Base-by-base conservation (phyloP, 2,329 filamentous ascomycete genomes). In the Pseudohalonectria lignicola region DNA sequence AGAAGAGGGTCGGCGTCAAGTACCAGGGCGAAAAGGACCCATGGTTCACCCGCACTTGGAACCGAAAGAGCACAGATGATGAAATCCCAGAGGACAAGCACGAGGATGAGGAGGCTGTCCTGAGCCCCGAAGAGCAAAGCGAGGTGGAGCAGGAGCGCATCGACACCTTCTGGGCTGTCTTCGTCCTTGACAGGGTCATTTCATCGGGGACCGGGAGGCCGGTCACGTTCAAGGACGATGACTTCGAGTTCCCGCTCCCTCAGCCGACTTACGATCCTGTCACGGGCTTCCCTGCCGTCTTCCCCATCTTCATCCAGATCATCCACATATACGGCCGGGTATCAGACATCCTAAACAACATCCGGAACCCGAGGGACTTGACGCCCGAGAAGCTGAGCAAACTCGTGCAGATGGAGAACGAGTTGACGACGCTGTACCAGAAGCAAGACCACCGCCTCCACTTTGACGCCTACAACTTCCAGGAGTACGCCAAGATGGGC, bases 101-200 rank as follows among this genome's bases (percentile, higher is more conserved):
- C 16, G 58, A 61, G 36, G 60, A 63, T 12, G 61, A 64, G 4
- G 51, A 63, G 26, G 60, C 68, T 16, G 48, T 54, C 0, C 52
- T 59, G 43, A 71, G 55, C 41, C 64, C 58, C 2, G 55, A 61
- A 37, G 77, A 79, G 50, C 75, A 72, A 55, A 70, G 63, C 45
- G 80, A 74, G 49, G 73, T 84, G 4, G 86, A 93, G 49, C 77
- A 86, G 45, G 86, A 93, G 52, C 75, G 85, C 13, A 79, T 86
- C 31, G 85, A 94, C 49, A 90, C 86, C 0, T 87, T 94, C 47
- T 94, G 86, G 86, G 80, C 85, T 4, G 82, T 94, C 10, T 93
- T 93, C 55, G 81, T 93, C 46, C 71, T 94, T 2, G 86, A 94
- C 50, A 73, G 86, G 16, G 81, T 90, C 43, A 90, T 94, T 19